Conservation (phyloP, 2,329 filamentous ascomycete genomes). For the Colletotrichum paranaense region DNA sequence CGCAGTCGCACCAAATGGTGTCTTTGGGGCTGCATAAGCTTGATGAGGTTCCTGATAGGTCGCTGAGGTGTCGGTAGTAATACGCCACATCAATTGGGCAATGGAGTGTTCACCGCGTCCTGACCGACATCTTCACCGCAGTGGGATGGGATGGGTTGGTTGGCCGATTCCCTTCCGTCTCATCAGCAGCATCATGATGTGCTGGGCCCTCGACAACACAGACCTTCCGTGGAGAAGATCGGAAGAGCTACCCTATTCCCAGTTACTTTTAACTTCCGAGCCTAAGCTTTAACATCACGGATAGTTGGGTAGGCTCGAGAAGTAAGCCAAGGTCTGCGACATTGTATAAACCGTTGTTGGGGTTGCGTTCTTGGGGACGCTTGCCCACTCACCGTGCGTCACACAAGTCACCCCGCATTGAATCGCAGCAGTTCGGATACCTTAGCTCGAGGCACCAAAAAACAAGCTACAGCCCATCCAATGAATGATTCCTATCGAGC, state of each 20-base stretch:
- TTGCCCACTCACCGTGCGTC: not conserved
- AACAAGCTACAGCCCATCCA: not conserved
- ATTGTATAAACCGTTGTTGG: not conserved
- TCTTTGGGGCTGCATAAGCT: not conserved
- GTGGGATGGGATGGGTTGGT: not conserved
- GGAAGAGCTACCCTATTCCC: no score
- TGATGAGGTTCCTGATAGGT: not conserved
- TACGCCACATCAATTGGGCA: not conserved
- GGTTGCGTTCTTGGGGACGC: not conserved
- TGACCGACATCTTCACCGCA: not conserved
- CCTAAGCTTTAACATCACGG: no score
- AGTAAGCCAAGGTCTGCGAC: not conserved
- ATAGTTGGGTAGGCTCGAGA: not conserved
- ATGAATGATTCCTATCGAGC: not conserved
- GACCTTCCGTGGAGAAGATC: not conserved
- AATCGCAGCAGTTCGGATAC: not conserved
- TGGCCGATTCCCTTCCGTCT: not conserved
- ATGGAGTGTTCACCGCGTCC: not conserved
- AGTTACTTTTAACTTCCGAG: no score
- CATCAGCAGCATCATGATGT: not conserved
- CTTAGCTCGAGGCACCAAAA: constrained; percentile 8
- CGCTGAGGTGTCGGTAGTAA: not conserved
- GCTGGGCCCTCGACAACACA: not conserved
- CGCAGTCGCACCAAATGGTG: not conserved
- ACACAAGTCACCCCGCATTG: constrained; percentile 24